phyloP scores from a whole-genome alignment of 257 asterid species.

The Linderniella brevidens region DNA sequence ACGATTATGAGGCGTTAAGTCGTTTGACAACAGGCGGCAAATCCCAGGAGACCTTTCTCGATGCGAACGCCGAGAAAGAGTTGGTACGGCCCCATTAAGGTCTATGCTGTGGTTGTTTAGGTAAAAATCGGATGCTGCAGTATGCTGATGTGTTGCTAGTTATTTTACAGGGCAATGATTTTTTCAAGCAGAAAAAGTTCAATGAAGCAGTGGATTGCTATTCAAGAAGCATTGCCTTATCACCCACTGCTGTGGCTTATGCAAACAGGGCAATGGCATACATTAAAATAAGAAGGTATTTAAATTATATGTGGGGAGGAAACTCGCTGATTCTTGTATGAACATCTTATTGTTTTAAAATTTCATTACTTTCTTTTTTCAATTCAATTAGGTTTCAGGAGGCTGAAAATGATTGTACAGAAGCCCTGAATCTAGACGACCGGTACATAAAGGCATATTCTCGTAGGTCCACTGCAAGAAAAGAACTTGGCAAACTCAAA shows the following conservation, averaged over 20 bases:
- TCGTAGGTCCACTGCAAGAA: slow-evolving; percentile 86
- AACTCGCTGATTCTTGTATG: not conserved
- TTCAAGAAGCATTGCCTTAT: slow-evolving; percentile 90
- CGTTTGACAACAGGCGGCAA: slow-evolving; percentile 33
- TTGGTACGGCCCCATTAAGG: slow-evolving; percentile 33
- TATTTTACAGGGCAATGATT: slow-evolving; percentile 63
- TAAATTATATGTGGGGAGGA: slow-evolving; percentile 3
- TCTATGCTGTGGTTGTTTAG: slow-evolving; percentile 2
- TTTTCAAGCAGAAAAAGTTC: slow-evolving; percentile 73
- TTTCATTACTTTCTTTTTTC: not conserved
- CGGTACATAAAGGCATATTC: slow-evolving; percentile 90
- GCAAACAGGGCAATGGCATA: slow-evolving; percentile 97
- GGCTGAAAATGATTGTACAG: slow-evolving; percentile 88
- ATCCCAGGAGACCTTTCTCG: slow-evolving; percentile 38
- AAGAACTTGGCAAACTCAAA: slow-evolving; percentile 83
- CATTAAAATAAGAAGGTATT: slow-evolving; percentile 65
- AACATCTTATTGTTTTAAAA: not conserved
- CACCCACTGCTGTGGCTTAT: slow-evolving; percentile 86
- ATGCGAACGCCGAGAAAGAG: slow-evolving; percentile 93
- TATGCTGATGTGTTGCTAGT: slow-evolving; percentile 9
- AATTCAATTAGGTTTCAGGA: slow-evolving; percentile 44
- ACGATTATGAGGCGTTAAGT: slow-evolving; percentile 41
- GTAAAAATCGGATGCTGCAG: slow-evolving; percentile 5
- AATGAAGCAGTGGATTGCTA: slow-evolving; percentile 89
- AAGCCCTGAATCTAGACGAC: slow-evolving; percentile 85